A percentile compares a stretch with the other conserved stretches of the same genome.
These are phyloP conservation scores for Chaetoscypha palmicola DNA, from an alignment of 2,329 filamentous ascomycete species.

Conservation along the genomic window DNA sequence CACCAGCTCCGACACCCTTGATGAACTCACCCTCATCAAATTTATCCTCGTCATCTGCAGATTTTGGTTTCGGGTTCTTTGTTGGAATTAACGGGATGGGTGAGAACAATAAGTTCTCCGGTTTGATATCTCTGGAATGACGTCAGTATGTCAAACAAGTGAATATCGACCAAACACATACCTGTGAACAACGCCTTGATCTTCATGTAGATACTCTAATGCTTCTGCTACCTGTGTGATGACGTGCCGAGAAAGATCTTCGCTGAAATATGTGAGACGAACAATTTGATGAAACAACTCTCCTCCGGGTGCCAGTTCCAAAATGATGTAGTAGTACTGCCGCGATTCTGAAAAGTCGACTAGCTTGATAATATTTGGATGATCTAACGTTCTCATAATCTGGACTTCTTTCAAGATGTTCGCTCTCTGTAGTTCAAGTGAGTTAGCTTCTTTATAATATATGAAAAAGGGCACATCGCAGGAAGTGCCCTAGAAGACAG, in stretches of 20 bases:
- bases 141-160: conserved; percentile 24
- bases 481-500: conserved; percentile 17
- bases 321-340: conserved; percentile 96
- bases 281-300: conserved; percentile 99
- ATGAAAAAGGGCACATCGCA: neutral
- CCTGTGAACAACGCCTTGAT: conserved; percentile 94
- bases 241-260: conserved; percentile 88
- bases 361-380: conserved; percentile 91
- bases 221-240: conserved; percentile 94
- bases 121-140: conserved; percentile 81
- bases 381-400: conserved; percentile 95
- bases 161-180: conserved; percentile 40
- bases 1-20: conserved; percentile 71
- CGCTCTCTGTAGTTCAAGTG: conserved; percentile 57
- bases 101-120: conserved; percentile 92
- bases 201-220: conserved; percentile 87
- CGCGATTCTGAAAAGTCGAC: conserved; percentile 88
- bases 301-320: conserved; percentile 90
- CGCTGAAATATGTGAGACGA: conserved; percentile 95
- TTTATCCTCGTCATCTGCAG: conserved; percentile 93
- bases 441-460: conserved; percentile 8
- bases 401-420: conserved; percentile 98
- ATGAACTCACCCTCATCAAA: conserved; percentile 93
- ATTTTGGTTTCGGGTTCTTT: conserved; percentile 70
- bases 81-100: conserved; percentile 76